Base-by-base conservation (phyloP, 1,284 basidiomycete genomes). In the Ceratobasidium sp. region DNA sequence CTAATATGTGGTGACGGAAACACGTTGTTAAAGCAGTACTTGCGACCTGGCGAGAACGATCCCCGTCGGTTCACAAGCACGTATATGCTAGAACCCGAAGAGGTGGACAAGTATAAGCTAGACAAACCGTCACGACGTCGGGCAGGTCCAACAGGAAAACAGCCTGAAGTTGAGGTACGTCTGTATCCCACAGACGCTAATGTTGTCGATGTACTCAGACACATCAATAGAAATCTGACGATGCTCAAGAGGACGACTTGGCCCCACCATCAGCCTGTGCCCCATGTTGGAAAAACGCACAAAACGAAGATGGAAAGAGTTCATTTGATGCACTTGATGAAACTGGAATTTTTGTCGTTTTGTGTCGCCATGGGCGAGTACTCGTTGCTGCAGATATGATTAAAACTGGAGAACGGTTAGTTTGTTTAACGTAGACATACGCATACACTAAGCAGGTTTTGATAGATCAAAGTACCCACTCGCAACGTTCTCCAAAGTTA, bases 381-480 rank as follows among this genome's bases (percentile, higher is more conserved):
- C 75, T 85, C 7, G 80, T 80, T 78, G 67, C 83, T 0, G 79
- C 76, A 19, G 85, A 86, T 73, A 85, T 86, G 83, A 71, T 85
- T 8, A 75, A 71, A 8, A 84, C 82, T 70, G 83, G 85, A 0
- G 84, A 86, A 75, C 46, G 77, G 51, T 77, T n/a, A 43, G 61
- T 65, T 15, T 7, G 52, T 7, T 37, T 22, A 32, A 37, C 25
- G 3, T 46, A 22, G 5, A 40, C 34, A 25, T 78, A 29, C 1
- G 32, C n/a, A 22, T 62, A n/a, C 19, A n/a, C 17, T 34, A 32
- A n/a, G n/a, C n/a, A n/a, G n/a, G n/a, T 56, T 43, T 49, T 19
- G 4, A 54, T 66, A 84, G 84, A 4, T 81, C 83, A 37, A 85
- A 85, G 70, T 85, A 84, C 77, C 82, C 83, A 1, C 77, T 85